Base-by-base conservation (phyloP, 139 green algal species). In the Mesotaenium endlicherianum region DNA sequence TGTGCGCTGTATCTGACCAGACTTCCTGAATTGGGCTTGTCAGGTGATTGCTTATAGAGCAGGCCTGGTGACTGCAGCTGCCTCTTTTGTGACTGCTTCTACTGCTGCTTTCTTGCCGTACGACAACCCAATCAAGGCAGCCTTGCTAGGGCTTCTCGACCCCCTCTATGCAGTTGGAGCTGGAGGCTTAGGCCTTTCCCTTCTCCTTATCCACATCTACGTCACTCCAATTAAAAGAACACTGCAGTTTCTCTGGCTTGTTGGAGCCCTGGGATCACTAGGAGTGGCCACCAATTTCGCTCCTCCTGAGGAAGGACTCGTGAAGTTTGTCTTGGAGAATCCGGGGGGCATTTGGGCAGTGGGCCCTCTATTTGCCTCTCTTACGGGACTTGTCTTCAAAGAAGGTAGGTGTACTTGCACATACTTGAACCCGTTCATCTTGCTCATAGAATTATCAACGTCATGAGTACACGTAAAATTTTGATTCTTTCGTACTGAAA, bases 141-240 rank as follows among this genome's bases (percentile, higher is more conserved):
- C 47, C 30, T 1, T 75, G 31, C 39, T 41, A 34, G 17, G 39
- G 6, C 6, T 31, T 3, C 59, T 86, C 31, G 60, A 88, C 82
- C 43, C 81, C 0, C 72, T 85, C 30, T 90, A 70, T 0, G 59
- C 89, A 2, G 47, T 79, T n/a, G 93, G 90, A 8, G 80, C 70
- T 34, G 77, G 43, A 3, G 92, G 88, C 14, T 75, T 98, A 38
- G 95, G 93, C 0, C 59, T 91, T 1, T 94, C 93, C 6, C 82
- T 97, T 38, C 39, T 90, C 5, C 89, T 96, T 1, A 95, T 98
- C 36, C 95, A 98, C 88, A 96, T 98, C 64, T 98, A 98, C 83
- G 83, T 97, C 0, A 88, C 88, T 0, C 83, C 89, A 0, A 75
- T 98, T 2, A 98, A 87, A n/a, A 42, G 81, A 1, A 45, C 40